Conservation (phyloP, 2,329 filamentous ascomycete genomes). For the Chaetomium globosum region DNA sequence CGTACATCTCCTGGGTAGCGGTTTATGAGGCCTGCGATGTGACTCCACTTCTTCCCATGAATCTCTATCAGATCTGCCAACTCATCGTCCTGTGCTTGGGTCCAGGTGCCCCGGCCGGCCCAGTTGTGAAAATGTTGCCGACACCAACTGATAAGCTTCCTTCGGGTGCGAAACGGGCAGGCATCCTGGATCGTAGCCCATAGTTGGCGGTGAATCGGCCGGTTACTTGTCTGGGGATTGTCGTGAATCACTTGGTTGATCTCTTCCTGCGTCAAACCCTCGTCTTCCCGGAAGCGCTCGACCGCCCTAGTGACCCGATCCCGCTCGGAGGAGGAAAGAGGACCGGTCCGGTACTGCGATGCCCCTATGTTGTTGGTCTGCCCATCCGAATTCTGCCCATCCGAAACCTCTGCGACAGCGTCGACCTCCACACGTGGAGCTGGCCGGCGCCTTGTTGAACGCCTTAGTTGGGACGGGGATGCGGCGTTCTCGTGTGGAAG, state of each 20-base stretch:
- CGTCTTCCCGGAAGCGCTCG: slow-evolving; percentile 27
- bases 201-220: slow-evolving; percentile 47
- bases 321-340: slow-evolving; percentile 26
- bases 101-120: slow-evolving; percentile 62
- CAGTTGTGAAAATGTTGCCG: slow-evolving; percentile 69
- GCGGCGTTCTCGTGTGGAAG: slow-evolving; percentile 23
- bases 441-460: not conserved
- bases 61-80: slow-evolving; percentile 51
- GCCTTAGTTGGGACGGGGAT: slow-evolving; percentile 7
- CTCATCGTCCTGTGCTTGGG: slow-evolving; percentile 58
- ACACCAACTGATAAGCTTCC: slow-evolving; percentile 59
- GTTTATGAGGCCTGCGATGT: slow-evolving; percentile 64
- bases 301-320: slow-evolving; percentile 28
- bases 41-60: slow-evolving; percentile 61
- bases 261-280: slow-evolving; percentile 32
- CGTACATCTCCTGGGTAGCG: slow-evolving; percentile 67
- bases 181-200: slow-evolving; percentile 54
- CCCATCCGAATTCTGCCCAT: slow-evolving; percentile 8
- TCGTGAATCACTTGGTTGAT: slow-evolving; percentile 33
- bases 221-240: slow-evolving; percentile 25
- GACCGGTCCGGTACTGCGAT: slow-evolving; percentile 27
- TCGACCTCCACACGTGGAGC: slow-evolving; percentile 4
- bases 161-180: slow-evolving; percentile 54
- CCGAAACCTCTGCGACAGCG: not conserved
- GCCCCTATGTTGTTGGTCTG: not conserved